phyloP scores from a whole-genome alignment of 345 rosid species.

The Pseudoturritis turrita region DNA sequence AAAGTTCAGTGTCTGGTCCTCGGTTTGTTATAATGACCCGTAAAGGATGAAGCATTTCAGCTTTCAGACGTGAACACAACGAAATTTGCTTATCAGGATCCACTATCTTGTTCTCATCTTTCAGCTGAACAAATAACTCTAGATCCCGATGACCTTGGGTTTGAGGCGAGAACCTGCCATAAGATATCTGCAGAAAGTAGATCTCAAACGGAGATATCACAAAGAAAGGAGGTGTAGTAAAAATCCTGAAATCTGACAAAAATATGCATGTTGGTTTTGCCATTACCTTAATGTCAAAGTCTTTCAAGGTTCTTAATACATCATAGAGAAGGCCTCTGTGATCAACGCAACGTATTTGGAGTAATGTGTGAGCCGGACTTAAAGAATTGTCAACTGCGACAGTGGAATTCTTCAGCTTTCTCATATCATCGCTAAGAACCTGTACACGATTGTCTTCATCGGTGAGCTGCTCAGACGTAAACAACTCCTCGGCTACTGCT shows the following conservation, averaged over 20 bases:
- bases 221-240: not conserved
- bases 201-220: not conserved
- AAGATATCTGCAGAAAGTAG: conserved; percentile 47
- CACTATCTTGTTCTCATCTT: conserved; percentile 65
- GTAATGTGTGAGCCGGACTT: conserved; percentile 76
- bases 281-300: conserved; percentile 67
- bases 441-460: conserved; percentile 48
- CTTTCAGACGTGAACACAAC: conserved; percentile 52
- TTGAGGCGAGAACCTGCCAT: conserved; percentile 63
- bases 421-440: conserved; percentile 61
- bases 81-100: conserved; percentile 57
- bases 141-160: conserved; percentile 53
- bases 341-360: conserved; percentile 62
- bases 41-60: conserved; percentile 80
- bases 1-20: conserved; percentile 77
- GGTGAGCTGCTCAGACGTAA: conserved; percentile 41
- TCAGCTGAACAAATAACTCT: conserved; percentile 77
- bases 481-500: conserved; percentile 51
- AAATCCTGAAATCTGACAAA: not conserved
- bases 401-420: conserved; percentile 46
- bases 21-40: conserved; percentile 65
- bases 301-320: conserved; percentile 74
- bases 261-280: not conserved
- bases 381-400: conserved; percentile 63
- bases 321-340: conserved; percentile 85